Evolutionary conservation across 2,329 filamentous ascomycete species (phyloP).

Genomic region (Penicillium sp.): DNA sequence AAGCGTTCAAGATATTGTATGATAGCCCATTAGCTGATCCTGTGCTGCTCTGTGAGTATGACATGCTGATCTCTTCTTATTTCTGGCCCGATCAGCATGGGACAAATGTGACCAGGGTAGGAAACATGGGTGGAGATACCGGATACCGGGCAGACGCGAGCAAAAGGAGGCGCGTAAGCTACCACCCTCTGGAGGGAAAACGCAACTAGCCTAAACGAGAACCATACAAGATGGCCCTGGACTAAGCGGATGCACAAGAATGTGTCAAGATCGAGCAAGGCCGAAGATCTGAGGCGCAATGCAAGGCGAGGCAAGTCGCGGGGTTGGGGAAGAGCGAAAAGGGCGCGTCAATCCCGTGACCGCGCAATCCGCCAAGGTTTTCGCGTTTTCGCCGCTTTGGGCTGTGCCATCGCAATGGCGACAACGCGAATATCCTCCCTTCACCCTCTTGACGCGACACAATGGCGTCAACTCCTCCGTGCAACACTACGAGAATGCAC

Average conservation of each 20-base stretch:
- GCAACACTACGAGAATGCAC: constrained; percentile 57
- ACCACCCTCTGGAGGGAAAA: constrained; percentile 25
- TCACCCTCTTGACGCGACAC: constrained; percentile 5
- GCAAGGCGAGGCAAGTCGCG: constrained; percentile 23
- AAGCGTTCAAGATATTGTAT: constrained; percentile 43
- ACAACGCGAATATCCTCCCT: constrained; percentile 17
- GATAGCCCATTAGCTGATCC: constrained; percentile 39
- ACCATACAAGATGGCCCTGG: constrained; percentile 15
- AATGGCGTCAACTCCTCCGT: constrained; percentile 52
- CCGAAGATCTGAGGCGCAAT: constrained; percentile 16
- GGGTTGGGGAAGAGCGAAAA: constrained; percentile 21
- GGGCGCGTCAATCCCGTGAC: constrained; percentile 28
- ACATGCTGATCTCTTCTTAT: constrained; percentile 27
- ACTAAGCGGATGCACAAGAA: constrained; percentile 9
- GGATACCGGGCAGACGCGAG: constrained; percentile 28
- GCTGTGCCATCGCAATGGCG: constrained; percentile 20
- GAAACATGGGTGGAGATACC: constrained; percentile 23
- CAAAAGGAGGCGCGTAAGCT: constrained; percentile 34
- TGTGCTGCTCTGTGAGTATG: constrained; percentile 41
- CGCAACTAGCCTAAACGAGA: constrained; percentile 14
- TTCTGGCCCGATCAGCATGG: constrained; percentile 6
- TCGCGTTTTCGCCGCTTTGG: constrained; percentile 25
- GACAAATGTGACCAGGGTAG: constrained; percentile 15
- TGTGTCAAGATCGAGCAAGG: constrained; percentile 15
- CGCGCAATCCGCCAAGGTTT: constrained; percentile 23